phyloP scores from a whole-genome alignment of 345 rosid species.

The Eucalyptus brandiana region DNA sequence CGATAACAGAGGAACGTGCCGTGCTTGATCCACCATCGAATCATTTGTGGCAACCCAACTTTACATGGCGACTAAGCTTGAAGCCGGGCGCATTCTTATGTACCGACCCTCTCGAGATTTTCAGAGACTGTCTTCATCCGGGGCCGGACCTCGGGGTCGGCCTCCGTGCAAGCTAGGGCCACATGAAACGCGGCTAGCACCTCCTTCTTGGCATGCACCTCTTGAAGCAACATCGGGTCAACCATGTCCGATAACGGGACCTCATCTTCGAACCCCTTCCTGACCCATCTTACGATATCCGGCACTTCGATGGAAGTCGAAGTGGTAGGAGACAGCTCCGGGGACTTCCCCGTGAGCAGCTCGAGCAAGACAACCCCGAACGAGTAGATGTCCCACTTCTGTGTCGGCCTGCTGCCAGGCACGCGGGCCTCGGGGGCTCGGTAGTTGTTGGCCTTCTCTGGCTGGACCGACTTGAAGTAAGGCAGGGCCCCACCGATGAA shows the following conservation, averaged over 20 bases:
- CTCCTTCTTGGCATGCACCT: slow-evolving; percentile 89
- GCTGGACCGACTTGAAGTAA: slow-evolving; percentile 44
- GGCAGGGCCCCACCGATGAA: slow-evolving; percentile 78
- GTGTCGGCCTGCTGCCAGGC: slow-evolving; percentile 47
- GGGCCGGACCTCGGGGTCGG: slow-evolving; percentile 80
- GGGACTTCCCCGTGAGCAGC: slow-evolving; percentile 82
- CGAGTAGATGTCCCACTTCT: slow-evolving; percentile 86
- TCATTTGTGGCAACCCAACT: neutral
- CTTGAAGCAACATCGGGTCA: slow-evolving; percentile 73
- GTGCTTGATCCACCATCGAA: neutral
- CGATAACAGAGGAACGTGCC: neutral
- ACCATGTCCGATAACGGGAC: slow-evolving; percentile 85
- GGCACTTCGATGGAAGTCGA: slow-evolving; percentile 58
- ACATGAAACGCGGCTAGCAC: slow-evolving; percentile 79
- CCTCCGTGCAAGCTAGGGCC: slow-evolving; percentile 83
- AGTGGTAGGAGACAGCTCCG: slow-evolving; percentile 64
- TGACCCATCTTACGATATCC: slow-evolving; percentile 85
- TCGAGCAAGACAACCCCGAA: slow-evolving; percentile 83
- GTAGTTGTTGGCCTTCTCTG: slow-evolving; percentile 54
- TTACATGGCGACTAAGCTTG: neutral
- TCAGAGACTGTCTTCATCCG: slow-evolving; percentile 91
- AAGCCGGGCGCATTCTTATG: neutral
- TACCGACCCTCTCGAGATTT: slow-evolving; percentile 65
- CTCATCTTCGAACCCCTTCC: slow-evolving; percentile 88
- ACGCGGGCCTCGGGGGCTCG: slow-evolving; percentile 80